These are phyloP conservation scores for Trichoderma brevicompactum DNA, from an alignment of 2,329 filamentous ascomycete genomes.

Conservation along the genomic window DNA sequence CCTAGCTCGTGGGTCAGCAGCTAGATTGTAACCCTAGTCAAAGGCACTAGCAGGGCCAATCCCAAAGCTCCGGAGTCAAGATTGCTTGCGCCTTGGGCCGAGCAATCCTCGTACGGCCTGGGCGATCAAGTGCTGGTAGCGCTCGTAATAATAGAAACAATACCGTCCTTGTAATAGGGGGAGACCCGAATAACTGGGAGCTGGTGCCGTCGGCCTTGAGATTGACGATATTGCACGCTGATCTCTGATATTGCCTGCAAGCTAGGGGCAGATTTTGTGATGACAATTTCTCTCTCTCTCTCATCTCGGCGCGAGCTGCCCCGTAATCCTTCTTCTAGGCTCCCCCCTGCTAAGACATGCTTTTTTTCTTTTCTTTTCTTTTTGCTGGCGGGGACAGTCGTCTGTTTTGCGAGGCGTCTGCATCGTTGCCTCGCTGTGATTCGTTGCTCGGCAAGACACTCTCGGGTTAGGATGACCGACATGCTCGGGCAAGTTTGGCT, in stretches of 20 bases:
- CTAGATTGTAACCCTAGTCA: slow-evolving; percentile 8
- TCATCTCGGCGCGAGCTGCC: not conserved
- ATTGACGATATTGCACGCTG: slow-evolving; percentile 8
- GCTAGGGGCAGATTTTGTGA: not conserved
- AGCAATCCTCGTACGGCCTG: slow-evolving; percentile 5
- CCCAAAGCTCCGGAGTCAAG: slow-evolving; percentile 23
- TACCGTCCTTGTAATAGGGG: not conserved
- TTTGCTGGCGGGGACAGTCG: not conserved
- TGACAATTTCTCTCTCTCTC: not conserved
- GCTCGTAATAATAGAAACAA: slow-evolving; percentile 3
- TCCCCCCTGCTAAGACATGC: slow-evolving; percentile 11
- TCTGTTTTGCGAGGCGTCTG: not conserved
- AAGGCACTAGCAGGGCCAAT: slow-evolving; percentile 21
- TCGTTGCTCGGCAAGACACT: not conserved
- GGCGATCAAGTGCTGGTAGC: not conserved
- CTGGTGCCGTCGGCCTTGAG: slow-evolving; percentile 7
- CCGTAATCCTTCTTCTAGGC: not conserved
- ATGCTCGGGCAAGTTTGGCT: not conserved
- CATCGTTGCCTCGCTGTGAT: not conserved
- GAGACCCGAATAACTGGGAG: slow-evolving; percentile 18
- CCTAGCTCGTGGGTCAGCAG: slow-evolving; percentile 17
- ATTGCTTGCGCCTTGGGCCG: not conserved
- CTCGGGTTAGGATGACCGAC: not conserved
- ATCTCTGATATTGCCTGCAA: not conserved
- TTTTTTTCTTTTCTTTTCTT: not conserved